Percentiles rank a stretch among this genome's conserved stretches.
Evolutionary conservation across 2,329 filamentous ascomycete species (phyloP).

Genomic region (Thelonectria olida): DNA sequence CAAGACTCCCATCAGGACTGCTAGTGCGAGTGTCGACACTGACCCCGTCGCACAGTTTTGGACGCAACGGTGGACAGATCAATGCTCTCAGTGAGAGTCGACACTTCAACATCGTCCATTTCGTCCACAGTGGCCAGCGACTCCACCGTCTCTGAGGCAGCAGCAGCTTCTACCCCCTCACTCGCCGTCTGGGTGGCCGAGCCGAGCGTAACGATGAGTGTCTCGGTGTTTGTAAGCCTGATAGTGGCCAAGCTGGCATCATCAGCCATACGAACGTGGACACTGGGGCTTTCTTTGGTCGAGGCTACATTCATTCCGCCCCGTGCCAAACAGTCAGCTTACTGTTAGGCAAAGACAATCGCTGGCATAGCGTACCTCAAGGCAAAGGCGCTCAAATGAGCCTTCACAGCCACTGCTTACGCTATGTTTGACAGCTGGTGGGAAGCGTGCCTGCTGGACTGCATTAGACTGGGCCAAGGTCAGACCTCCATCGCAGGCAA

Average conservation of each 20-base stretch:
- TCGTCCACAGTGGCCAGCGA: background rate
- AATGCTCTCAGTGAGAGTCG: background rate
- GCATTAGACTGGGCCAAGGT: background rate
- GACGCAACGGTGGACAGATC: background rate
- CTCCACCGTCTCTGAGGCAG: background rate
- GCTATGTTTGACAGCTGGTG: background rate
- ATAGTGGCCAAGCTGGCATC: conserved; percentile 1
- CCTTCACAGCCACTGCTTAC: background rate
- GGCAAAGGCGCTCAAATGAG: background rate
- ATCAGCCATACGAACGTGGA: background rate
- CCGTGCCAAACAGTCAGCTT: background rate
- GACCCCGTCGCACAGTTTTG: background rate
- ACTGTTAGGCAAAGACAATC: background rate
- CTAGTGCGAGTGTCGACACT: background rate
- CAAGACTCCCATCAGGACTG: background rate
- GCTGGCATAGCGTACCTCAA: background rate
- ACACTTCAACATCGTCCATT: background rate
- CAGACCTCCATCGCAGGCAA: background rate
- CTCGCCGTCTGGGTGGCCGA: background rate
- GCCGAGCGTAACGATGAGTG: background rate
- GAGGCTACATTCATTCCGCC: too few relatives aligned
- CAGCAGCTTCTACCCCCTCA: background rate
- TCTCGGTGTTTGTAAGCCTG: conserved; percentile 5
- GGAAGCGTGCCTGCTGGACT: background rate
- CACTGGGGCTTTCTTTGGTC: too few relatives aligned